Evolutionary conservation across 2,329 filamentous ascomycete genomes (phyloP), one percentile per base, ranked within the genome.

Genomic region (Phialocephala sp.): DNA sequence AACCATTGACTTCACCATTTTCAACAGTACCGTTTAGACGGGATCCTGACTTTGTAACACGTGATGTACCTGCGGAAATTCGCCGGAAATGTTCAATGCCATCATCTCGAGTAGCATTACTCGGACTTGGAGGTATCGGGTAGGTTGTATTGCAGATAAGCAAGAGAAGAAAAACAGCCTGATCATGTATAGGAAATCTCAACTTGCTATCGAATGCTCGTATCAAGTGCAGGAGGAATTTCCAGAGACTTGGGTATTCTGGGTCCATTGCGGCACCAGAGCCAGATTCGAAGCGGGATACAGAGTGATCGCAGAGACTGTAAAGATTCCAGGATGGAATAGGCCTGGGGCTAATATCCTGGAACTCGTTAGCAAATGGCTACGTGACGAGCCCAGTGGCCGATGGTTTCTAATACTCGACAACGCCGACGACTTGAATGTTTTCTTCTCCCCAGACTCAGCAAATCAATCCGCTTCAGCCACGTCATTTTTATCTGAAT

Each of bases 141-240:
- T 52, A 9, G 24, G 47, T 32, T 32, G 11, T 32, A 27, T 32
- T n/a, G n/a, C n/a, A n/a, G 3, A 5, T 15, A 52, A 4, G 8
- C 20, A 11, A 11, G n/a, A 15, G 47, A 27, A 50, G 20, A 15
- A 32, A 27, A 4, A 27, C 9, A 27, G 14, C 9, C 24, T 27
- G 24, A 32, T 18, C 4, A 8, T 52, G 14, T 9, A 52, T 20
- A 77, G 76, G 12, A 76, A 76, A 68, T 74, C 75, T 32, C 73
- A 77, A 69, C 70, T 77, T 61, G 74, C 76, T 6, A 79, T 80
- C 37, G 69, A 79, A 68, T 79, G 77, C 54, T 71, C 71, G 0
- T 72, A 79, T 63, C 66, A 63, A 18, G 59, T 73, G 15, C 67
- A 64, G 54, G 59, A 71, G 0, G 47, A 63, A 35, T 71, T 66